Percentiles rank a stretch among this genome's conserved stretches.
Conservation (phyloP, 2,329 filamentous ascomycete genomes). For the Escovopsis sp. region DNA sequence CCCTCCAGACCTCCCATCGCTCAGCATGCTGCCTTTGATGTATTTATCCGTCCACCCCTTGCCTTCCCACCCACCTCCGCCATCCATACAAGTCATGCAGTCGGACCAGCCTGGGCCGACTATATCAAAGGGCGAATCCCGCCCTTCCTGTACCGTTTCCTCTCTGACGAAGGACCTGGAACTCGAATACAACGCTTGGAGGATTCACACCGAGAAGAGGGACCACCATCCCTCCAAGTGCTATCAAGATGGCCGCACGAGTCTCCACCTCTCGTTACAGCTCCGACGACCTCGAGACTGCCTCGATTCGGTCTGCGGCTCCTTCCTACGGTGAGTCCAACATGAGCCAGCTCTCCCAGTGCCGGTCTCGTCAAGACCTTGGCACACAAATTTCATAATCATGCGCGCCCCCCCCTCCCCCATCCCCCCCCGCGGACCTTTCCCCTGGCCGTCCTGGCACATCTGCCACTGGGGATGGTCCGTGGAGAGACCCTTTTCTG, state of each 20-base stretch:
- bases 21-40: not conserved
- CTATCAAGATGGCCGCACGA: constrained; percentile 16
- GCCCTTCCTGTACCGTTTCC: too few species aligned
- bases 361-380: too few species aligned
- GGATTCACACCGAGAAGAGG: not conserved
- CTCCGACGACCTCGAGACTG: constrained; percentile 48
- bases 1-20: not conserved
- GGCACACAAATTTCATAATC: too few species aligned
- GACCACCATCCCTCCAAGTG: not conserved
- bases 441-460: not conserved
- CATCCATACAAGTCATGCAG: not conserved
- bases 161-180: too few species aligned
- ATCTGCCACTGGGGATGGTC: too few species aligned
- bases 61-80: not conserved
- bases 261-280: constrained; percentile 19
- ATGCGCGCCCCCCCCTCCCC: too few species aligned
- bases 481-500: too few species aligned
- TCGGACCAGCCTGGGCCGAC: not conserved
- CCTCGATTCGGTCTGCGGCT: constrained; percentile 50
- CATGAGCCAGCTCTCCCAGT: too few species aligned
- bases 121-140: too few species aligned
- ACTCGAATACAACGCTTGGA: too few species aligned
- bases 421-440: too few species aligned
- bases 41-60: constrained; percentile 1
- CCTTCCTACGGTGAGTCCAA: constrained; percentile 46